Conservation (phyloP, 208 protist genomes). For the Leishmania aethiopica region DNA sequence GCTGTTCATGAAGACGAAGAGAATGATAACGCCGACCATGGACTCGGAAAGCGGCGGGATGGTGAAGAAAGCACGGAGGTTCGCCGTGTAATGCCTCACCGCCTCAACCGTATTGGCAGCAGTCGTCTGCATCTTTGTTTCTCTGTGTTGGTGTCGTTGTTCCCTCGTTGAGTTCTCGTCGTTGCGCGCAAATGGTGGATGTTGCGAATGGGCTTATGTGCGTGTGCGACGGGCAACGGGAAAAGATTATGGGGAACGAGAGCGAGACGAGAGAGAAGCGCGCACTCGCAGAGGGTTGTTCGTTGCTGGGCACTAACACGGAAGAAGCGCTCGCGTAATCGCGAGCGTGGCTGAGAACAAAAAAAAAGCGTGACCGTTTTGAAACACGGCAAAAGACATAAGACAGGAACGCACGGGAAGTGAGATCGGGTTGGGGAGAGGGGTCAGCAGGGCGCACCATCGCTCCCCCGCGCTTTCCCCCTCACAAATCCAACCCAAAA, state of each 20-base stretch:
- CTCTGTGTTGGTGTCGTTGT: background rate
- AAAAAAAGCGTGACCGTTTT: background rate
- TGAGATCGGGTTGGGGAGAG: too few relatives aligned
- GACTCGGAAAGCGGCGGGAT: constrained; percentile 43
- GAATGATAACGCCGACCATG: constrained; percentile 65
- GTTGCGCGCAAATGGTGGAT: background rate
- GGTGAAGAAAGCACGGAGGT: constrained; percentile 18
- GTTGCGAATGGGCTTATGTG: background rate
- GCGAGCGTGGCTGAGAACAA: background rate
- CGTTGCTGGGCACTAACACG: background rate
- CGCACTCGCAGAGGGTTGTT: background rate
- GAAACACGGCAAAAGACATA: background rate
- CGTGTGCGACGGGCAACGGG: background rate
- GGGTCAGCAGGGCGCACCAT: too few relatives aligned
- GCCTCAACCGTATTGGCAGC: background rate
- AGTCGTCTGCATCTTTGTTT: background rate
- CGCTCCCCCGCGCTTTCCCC: background rate
- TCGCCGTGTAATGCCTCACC: constrained; percentile 20
- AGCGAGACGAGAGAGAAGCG: background rate
- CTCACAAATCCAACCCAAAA: background rate
- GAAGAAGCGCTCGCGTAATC: background rate
- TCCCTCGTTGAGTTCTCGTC: background rate
- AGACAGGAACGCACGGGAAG: background rate
- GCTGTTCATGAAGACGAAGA: constrained; percentile 76
- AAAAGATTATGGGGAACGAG: background rate